Conservation (phyloP, 176 grass and related monocot genomes). For the Avena atlantica region DNA sequence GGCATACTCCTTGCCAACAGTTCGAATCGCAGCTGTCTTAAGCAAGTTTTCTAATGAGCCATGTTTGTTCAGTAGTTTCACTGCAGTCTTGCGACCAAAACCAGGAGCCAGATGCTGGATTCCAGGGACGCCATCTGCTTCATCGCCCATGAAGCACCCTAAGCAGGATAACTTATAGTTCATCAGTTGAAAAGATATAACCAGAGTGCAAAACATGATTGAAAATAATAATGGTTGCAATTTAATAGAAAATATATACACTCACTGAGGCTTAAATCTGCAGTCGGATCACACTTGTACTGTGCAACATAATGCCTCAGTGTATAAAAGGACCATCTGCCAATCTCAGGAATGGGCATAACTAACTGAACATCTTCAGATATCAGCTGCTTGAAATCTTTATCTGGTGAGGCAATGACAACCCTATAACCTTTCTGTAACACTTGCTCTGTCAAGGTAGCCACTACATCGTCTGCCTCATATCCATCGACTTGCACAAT, state of each 20-base stretch:
- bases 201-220: background rate
- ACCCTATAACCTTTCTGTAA: conserved; percentile 63
- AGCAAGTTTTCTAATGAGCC: conserved; percentile 90
- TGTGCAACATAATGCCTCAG: conserved; percentile 85
- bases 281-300: conserved; percentile 82
- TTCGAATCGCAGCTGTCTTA: conserved; percentile 68
- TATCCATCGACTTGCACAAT: conserved; percentile 83
- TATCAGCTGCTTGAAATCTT: conserved; percentile 97
- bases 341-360: conserved; percentile 85
- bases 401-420: conserved; percentile 88
- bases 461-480: conserved; percentile 89
- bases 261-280: conserved; percentile 97
- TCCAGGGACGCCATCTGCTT: conserved; percentile 92
- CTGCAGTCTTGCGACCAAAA: conserved; percentile 88
- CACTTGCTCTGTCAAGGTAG: conserved; percentile 76
- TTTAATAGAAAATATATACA: conserved; percentile 30
- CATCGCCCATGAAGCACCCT: conserved; percentile 96
- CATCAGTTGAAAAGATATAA: conserved; percentile 21
- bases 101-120: conserved; percentile 82
- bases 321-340: conserved; percentile 92
- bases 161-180: background rate
- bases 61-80: conserved; percentile 89
- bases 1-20: conserved; percentile 86
- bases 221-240: background rate
- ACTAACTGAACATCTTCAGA: conserved; percentile 86